Conservation (phyloP, 2,329 filamentous ascomycete genomes). For the Aspergillus eucalypticola region DNA sequence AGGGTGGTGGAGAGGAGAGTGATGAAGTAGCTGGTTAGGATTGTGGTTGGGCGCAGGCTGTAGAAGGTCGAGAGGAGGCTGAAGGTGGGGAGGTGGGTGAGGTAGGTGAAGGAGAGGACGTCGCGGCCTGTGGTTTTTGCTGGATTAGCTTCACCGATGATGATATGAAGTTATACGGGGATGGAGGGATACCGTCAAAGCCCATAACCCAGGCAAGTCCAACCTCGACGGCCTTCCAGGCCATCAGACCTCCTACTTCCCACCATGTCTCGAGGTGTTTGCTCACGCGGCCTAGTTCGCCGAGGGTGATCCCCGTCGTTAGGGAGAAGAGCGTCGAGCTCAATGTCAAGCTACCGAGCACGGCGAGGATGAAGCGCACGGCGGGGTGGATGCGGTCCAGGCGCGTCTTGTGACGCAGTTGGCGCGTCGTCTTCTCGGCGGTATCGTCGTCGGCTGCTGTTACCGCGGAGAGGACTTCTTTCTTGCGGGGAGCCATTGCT, state of each 20-base stretch:
- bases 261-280: slow-evolving; percentile 62
- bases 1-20: slow-evolving; percentile 68
- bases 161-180: neutral
- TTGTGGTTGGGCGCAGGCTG: slow-evolving; percentile 62
- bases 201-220: slow-evolving; percentile 70
- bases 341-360: slow-evolving; percentile 60
- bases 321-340: slow-evolving; percentile 66
- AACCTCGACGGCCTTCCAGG: slow-evolving; percentile 65
- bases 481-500: slow-evolving; percentile 27
- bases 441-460: slow-evolving; percentile 15
- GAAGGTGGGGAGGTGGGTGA: slow-evolving; percentile 74
- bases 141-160: neutral
- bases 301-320: slow-evolving; percentile 59
- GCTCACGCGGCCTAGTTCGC: slow-evolving; percentile 68
- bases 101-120: slow-evolving; percentile 63
- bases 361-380: slow-evolving; percentile 48
- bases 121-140: slow-evolving; percentile 56
- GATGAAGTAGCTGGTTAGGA: slow-evolving; percentile 63
- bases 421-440: slow-evolving; percentile 6
- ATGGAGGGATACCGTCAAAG: slow-evolving; percentile 58
- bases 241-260: slow-evolving; percentile 59
- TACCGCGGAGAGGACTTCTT: slow-evolving; percentile 19
- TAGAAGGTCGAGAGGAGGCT: slow-evolving; percentile 80
- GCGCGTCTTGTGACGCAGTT: slow-evolving; percentile 17
- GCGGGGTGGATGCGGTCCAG: slow-evolving; percentile 32